phyloP scores from a whole-genome alignment of 2,329 filamentous ascomycete genomes.

The Boeremia exigua region DNA sequence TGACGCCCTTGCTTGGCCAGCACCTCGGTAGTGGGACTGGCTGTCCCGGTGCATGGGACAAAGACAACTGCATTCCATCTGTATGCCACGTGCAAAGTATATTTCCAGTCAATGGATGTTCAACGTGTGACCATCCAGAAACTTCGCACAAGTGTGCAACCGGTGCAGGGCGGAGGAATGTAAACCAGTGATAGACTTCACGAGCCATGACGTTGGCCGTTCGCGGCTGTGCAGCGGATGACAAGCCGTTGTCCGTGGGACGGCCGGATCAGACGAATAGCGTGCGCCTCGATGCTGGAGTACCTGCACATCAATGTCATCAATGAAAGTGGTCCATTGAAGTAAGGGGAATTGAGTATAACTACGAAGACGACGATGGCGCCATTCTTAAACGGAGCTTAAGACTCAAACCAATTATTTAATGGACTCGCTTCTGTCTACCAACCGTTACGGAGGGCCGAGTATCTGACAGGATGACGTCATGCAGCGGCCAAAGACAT shows the following conservation, averaged over 20 bases:
- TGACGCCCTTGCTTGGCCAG: neutral
- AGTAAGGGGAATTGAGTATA: too few species aligned
- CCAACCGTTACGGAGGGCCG: neutral
- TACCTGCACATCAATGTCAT: neutral
- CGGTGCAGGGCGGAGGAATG: constrained; percentile 7
- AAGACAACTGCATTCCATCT: constrained; percentile 9
- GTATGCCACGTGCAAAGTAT: constrained; percentile 6
- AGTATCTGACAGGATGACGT: constrained; percentile 21
- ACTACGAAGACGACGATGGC: too few species aligned
- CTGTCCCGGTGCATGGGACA: constrained; percentile 8
- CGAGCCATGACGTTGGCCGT: constrained; percentile 12
- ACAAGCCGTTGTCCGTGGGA: constrained; percentile 17
- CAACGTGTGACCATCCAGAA: constrained; percentile 7
- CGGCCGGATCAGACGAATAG: constrained; percentile 15
- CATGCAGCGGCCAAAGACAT: constrained; percentile 18
- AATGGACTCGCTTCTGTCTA: neutral
- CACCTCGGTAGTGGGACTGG: neutral
- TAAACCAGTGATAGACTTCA: constrained; percentile 6
- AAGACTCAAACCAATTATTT: too few species aligned
- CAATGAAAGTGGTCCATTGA: too few species aligned
- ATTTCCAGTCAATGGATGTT: neutral
- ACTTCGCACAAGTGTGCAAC: constrained; percentile 1
- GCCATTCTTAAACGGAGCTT: too few species aligned
- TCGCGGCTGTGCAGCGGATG: constrained; percentile 7
- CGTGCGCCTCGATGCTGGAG: neutral